These are phyloP conservation scores for Parasarocladium wereldwijsianum DNA, from an alignment of 2,329 filamentous ascomycete genomes.

Conservation along the genomic window DNA sequence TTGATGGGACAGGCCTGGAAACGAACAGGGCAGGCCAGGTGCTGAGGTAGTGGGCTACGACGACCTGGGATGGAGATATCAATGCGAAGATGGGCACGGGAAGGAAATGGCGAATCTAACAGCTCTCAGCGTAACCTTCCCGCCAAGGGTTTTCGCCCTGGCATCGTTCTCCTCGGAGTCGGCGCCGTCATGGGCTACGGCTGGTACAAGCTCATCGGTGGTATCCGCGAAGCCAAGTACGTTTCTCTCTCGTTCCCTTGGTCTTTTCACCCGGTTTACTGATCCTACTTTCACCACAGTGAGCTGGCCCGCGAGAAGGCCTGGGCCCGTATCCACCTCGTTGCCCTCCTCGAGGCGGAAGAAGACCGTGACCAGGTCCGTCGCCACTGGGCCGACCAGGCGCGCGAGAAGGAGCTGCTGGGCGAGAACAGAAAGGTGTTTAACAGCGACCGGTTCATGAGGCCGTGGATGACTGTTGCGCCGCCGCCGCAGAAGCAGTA, in stretches of 20 bases:
- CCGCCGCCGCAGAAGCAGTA: too few relatives aligned
- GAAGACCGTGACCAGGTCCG: slow-evolving; percentile 92
- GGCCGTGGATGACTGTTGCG: too few relatives aligned
- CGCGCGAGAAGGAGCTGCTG: slow-evolving; percentile 78
- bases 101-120: too few relatives aligned
- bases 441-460: slow-evolving; percentile 81
- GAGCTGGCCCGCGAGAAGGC: slow-evolving; percentile 95
- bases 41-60: too few relatives aligned
- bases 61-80: too few relatives aligned
- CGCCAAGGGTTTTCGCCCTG: slow-evolving; percentile 75
- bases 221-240: slow-evolving; percentile 67
- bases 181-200: slow-evolving; percentile 74
- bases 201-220: slow-evolving; percentile 44
- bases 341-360: slow-evolving; percentile 86
- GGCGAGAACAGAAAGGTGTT: slow-evolving; percentile 77
- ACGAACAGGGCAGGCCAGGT: too few relatives aligned
- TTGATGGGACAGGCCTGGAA: too few relatives aligned
- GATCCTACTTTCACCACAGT: slow-evolving; percentile 29
- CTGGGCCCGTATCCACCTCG: slow-evolving; percentile 92
- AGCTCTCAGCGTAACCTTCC: slow-evolving; percentile 72
- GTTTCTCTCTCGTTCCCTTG: too few relatives aligned
- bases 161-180: slow-evolving; percentile 62
- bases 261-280: too few relatives aligned
- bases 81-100: slow-evolving; percentile 11
- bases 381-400: slow-evolving; percentile 72